These are phyloP conservation scores for Thuja plicata DNA, from an alignment of 83 land plant genomes.

Conservation along the genomic window DNA sequence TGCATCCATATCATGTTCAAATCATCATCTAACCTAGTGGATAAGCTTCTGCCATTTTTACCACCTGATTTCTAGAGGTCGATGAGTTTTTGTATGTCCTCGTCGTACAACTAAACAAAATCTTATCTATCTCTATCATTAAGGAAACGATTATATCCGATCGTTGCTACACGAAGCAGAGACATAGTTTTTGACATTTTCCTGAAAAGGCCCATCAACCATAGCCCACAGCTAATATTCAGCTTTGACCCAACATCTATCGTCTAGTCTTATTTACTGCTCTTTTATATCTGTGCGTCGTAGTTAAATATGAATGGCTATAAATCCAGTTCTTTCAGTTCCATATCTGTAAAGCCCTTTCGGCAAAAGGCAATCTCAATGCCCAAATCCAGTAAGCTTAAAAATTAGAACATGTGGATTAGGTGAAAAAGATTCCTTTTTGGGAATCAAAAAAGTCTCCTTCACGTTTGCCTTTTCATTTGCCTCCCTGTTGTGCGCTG, in stretches of 20 bases:
- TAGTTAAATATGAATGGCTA: neutral
- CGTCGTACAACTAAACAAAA: too few relatives aligned
- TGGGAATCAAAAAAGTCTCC: too few relatives aligned
- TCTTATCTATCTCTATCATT: neutral
- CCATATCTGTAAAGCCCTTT: neutral
- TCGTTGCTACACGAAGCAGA: neutral
- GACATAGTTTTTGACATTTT: neutral
- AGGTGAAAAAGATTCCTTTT: too few relatives aligned
- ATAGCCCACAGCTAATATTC: neutral
- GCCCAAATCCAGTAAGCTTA: neutral
- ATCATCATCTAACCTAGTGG: neutral
- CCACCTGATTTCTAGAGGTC: too few relatives aligned
- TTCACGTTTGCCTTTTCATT: too few relatives aligned
- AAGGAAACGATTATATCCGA: neutral
- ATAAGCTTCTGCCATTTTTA: too few relatives aligned
- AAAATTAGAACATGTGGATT: too few relatives aligned
- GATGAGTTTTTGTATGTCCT: too few relatives aligned
- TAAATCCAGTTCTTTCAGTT: neutral
- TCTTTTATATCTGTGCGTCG: neutral
- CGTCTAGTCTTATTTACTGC: neutral
- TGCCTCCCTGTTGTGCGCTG: too few relatives aligned
- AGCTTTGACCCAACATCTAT: neutral
- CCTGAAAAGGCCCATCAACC: neutral
- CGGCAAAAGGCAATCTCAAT: neutral
- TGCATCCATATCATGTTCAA: neutral